phyloP scores from a whole-genome alignment of 257 asterid genomes.

The Solanum corneliomulleri region DNA sequence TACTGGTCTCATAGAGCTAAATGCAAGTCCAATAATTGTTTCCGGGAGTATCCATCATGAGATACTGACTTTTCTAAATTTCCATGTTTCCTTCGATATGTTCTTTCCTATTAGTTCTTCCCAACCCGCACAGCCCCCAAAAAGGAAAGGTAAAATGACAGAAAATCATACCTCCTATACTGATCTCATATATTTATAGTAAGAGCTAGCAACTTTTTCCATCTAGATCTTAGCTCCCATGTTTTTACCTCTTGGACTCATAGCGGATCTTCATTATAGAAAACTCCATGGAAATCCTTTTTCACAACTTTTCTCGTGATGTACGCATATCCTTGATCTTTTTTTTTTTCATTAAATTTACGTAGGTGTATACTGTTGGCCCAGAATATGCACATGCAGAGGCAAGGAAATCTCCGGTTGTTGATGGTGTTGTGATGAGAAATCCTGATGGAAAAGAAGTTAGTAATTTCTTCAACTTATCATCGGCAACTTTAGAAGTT shows the following conservation, averaged over 20 bases:
- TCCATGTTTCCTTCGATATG: not conserved
- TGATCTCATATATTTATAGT: not conserved
- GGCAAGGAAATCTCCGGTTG: conserved; percentile 99
- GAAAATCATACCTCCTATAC: not conserved
- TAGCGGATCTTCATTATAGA: not conserved
- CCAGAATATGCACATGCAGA: conserved; percentile 99
- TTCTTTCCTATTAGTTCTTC: not conserved
- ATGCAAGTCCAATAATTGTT: not conserved
- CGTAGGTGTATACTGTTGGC: conserved; percentile 89
- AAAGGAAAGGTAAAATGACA: not conserved
- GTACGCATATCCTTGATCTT: not conserved
- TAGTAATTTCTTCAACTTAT: conserved; percentile 12
- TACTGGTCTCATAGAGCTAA: not conserved
- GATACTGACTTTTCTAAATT: not conserved
- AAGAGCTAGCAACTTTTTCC: not conserved
- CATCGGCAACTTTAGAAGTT: not conserved
- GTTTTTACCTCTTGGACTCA: not conserved
- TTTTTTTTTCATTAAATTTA: not conserved
- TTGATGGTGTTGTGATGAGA: conserved; percentile 99
- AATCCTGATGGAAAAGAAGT: conserved; percentile 98
- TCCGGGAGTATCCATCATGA: not conserved
- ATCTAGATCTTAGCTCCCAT: not conserved
- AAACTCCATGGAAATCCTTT: not conserved
- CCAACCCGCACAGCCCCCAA: not conserved
- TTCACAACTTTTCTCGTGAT: not conserved